Base-by-base conservation (phyloP, 495 filamentous ascomycete species). In the Aspergillus olivimuriae region DNA sequence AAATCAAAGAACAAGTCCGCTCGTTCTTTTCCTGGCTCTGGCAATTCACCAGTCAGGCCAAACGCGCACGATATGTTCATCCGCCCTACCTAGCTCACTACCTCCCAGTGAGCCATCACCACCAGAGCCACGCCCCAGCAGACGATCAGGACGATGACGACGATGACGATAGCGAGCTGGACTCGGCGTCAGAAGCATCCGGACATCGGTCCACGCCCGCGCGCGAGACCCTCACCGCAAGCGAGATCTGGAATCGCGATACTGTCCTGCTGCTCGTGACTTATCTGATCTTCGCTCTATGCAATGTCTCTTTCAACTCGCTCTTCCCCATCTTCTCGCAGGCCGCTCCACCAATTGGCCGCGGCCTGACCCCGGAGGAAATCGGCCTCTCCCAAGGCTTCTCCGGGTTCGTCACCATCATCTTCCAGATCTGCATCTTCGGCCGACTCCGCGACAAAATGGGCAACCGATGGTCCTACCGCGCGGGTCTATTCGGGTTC, bases 321-420 rank as follows among this genome's bases (percentile, higher is more conserved):
- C 70, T 96, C 1, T 96, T 94, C 52, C 88, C 92, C 1, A 91
- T 97, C 35, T 98, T 96, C 52, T 84, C 79, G 6, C 81, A 87
- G 41, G 79, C 83, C 1, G 56, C 70, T 4, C 76, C 79, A 0
- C 92, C 92, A 0, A 80, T 77, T 0, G 92, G 92, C 15, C 81
- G 94, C 30, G 65, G 74, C 0, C 73, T 96, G 0, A 78, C 76
- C 0, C 86, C 94, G 0, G 73, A 79, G 30, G 86, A 85, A 32
- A 94, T 98, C 30, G 92, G 92, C 0, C 68, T 96, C 2, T 84
- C 86, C 0, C 72, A 97, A 31, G 89, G 88, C 0, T 85, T 96
- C 52, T 83, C 90, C 2, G 89, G 92, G 1, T 57, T 80, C 8
- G 79, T 86, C 8, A 90, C 89, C 0, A 95, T 98, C 17, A 48